A percentile compares a stretch with the other conserved stretches of the same genome.
Conservation (phyloP, 2,329 filamentous ascomycete genomes). For the Exophiala xenobiotica region DNA sequence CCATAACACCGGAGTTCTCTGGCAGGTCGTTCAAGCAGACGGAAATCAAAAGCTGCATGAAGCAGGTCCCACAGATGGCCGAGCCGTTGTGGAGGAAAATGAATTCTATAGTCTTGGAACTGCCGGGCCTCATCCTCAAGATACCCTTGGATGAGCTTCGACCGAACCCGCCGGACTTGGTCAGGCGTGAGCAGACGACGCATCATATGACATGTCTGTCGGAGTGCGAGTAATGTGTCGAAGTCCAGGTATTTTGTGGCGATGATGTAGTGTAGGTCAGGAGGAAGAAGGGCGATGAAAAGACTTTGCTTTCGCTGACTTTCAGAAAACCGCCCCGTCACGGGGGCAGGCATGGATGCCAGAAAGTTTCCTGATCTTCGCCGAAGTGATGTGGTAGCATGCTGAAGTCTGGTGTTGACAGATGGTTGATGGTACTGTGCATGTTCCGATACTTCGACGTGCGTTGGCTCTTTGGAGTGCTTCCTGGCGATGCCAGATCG, state of each 20-base stretch:
- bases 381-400: background rate
- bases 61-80: slow-evolving; percentile 21
- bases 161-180: slow-evolving; percentile 14
- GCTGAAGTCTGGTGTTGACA: background rate
- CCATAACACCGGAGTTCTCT: slow-evolving; percentile 23
- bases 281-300: slow-evolving; percentile 17
- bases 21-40: slow-evolving; percentile 20
- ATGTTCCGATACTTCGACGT: background rate
- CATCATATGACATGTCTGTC: slow-evolving; percentile 21
- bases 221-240: slow-evolving; percentile 24
- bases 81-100: slow-evolving; percentile 12
- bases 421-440: background rate
- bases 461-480: background rate
- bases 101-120: slow-evolving; percentile 12
- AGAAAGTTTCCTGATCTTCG: background rate
- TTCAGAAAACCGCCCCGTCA: background rate
- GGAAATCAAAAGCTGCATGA: slow-evolving; percentile 17
- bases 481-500: no score
- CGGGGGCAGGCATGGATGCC: background rate
- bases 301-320: slow-evolving; percentile 3
- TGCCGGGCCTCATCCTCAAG: slow-evolving; percentile 13
- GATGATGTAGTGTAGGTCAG: slow-evolving; percentile 20
- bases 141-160: slow-evolving; percentile 12
- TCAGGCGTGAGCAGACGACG: slow-evolving; percentile 9
- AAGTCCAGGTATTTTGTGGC: slow-evolving; percentile 19